phyloP scores from a whole-genome alignment of 805 yeast species.

The Myxozyma mucilagina region DNA sequence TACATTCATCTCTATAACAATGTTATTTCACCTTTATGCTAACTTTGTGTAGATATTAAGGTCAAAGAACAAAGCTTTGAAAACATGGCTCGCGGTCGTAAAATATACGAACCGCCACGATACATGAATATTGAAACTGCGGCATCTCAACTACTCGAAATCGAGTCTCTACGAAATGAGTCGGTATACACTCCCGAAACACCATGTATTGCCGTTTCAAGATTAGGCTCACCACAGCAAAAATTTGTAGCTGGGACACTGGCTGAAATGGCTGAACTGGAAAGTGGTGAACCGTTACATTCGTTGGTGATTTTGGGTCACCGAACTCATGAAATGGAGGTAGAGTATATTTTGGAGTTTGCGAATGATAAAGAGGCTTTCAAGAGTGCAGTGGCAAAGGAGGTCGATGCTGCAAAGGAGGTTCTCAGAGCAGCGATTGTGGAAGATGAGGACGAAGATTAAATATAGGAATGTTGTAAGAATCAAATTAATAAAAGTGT shows the following conservation, averaged over 20 bases:
- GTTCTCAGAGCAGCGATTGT: not conserved
- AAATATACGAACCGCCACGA: constrained; percentile 94
- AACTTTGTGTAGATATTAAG: constrained; percentile 57
- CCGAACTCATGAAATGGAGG: constrained; percentile 88
- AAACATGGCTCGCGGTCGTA: constrained; percentile 88
- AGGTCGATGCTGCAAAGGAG: constrained; percentile 30
- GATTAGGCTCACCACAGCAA: constrained; percentile 87
- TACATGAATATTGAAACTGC: constrained; percentile 92
- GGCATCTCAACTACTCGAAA: constrained; percentile 81
- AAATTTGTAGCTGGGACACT: constrained; percentile 82
- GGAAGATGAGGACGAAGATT: constrained; percentile 22
- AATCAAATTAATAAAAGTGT: not conserved
- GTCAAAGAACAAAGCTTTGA: constrained; percentile 96
- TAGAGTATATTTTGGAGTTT: constrained; percentile 78
- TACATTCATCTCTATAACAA: not conserved
- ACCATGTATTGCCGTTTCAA: constrained; percentile 90
- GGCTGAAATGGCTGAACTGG: constrained; percentile 72
- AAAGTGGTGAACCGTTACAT: constrained; percentile 92
- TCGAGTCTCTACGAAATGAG: constrained; percentile 75
- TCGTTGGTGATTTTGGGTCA: constrained; percentile 87
- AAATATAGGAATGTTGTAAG: not conserved
- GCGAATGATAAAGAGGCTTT: constrained; percentile 61
- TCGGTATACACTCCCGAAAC: constrained; percentile 81
- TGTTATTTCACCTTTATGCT: not conserved
- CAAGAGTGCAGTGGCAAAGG: constrained; percentile 49